Evolutionary conservation across 208 protist species (phyloP).

Genomic region (Sergeia podlipaevii): DNA sequence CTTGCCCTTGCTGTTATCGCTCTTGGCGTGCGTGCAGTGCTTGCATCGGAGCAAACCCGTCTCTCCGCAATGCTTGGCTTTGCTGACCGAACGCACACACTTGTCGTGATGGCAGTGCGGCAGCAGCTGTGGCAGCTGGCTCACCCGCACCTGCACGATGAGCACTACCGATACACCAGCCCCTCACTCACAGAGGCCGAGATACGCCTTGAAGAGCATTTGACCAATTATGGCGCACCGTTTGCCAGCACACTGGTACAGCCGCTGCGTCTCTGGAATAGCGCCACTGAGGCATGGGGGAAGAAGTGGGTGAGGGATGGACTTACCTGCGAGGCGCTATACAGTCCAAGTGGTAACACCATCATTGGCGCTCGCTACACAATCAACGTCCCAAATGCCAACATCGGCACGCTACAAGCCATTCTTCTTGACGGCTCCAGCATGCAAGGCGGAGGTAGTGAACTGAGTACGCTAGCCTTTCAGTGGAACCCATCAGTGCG

Average conservation of each 20-base stretch:
- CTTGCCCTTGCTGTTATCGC: too few species aligned
- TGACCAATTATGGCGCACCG: constrained; percentile 22
- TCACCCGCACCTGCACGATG: constrained; percentile 3
- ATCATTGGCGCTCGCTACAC: constrained; percentile 15
- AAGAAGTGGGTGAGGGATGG: constrained; percentile 9
- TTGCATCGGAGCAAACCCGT: too few species aligned
- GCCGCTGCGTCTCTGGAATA: constrained; percentile 18
- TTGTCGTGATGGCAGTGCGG: neutral
- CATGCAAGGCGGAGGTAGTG: neutral
- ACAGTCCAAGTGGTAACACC: neutral
- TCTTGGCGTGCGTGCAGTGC: too few species aligned
- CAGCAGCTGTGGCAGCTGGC: neutral
- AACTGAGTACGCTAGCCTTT: constrained; percentile 22
- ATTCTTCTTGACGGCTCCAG: constrained; percentile 38
- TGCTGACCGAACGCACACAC: neutral
- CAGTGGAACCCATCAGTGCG: constrained; percentile 17
- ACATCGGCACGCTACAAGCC: constrained; percentile 37
- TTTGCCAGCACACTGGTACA: constrained; percentile 20
- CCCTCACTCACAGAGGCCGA: constrained; percentile 15
- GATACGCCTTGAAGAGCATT: constrained; percentile 12
- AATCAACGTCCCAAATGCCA: constrained; percentile 37
- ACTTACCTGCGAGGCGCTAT: constrained; percentile 18
- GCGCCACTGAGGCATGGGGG: constrained; percentile 5
- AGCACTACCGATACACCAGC: constrained; percentile 9
- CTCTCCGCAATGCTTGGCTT: too few species aligned